Percentiles rank a stretch among this genome's conserved stretches.
phyloP scores from a whole-genome alignment of 305 asterid genomes.

The Petunia hybrid region DNA sequence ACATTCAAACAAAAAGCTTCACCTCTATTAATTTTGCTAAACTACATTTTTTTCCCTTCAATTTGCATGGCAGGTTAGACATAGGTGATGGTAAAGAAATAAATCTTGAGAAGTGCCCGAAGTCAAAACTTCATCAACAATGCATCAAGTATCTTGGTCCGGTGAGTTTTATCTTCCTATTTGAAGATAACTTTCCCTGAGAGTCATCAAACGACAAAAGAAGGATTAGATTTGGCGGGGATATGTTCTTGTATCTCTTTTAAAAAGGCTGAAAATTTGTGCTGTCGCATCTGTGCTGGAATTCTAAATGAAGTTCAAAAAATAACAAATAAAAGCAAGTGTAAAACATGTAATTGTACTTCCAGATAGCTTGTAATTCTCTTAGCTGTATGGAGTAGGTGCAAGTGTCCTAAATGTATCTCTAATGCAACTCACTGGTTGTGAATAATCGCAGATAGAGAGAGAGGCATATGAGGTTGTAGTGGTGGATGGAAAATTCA shows the following conservation, averaged over 20 bases:
- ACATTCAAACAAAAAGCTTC: background rate
- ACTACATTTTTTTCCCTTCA: background rate
- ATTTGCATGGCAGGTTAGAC: conserved; percentile 64
- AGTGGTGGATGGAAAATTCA: conserved; percentile 59
- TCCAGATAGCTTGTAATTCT: background rate
- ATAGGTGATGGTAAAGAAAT: conserved; percentile 82
- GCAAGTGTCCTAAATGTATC: conserved; percentile 2
- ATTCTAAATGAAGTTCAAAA: background rate
- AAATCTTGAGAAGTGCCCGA: conserved; percentile 66
- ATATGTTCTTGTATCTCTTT: background rate
- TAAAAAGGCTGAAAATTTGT: background rate
- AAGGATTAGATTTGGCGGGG: background rate
- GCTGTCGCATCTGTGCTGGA: background rate
- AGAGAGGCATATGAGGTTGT: conserved; percentile 67
- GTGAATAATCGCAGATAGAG: conserved; percentile 54
- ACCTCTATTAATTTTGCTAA: background rate
- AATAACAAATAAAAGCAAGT: background rate
- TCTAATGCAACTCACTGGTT: conserved; percentile 12
- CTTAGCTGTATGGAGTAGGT: background rate
- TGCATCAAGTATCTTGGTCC: conserved; percentile 93
- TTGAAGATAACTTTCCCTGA: background rate
- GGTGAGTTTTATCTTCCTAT: conserved; percentile 51
- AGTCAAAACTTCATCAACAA: conserved; percentile 75
- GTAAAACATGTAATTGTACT: no score
- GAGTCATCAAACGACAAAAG: background rate